Evolutionary conservation across 306 rosid genomes (phyloP), one percentile per base, ranked within the genome.

Genomic region (Prunus mongolica): DNA sequence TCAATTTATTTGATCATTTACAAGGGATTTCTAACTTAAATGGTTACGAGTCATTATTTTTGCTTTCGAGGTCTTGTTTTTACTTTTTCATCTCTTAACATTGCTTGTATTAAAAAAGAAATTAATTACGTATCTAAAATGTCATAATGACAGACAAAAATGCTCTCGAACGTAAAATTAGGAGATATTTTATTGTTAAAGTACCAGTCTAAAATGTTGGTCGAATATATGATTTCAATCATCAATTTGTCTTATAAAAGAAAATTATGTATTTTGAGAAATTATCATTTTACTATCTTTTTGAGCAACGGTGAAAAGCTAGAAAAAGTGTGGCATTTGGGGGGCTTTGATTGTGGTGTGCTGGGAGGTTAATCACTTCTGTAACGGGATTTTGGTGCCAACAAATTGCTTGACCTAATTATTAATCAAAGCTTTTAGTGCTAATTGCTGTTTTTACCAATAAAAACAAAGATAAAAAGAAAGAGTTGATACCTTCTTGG

Each of bases 231-330:
- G 25, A 24, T 24, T 24, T 24, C 25, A 1, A 24, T 54, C 2
- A 15, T 2, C 25, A 58, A 58, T 11, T 24, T 24, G 34, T 58
- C 13, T 25, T 15, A 60, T 13, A 60, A 60, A 60, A 60, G 28
- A 56, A 56, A 10, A 3, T 56, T 13, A 60, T 6, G 11, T 2
- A 12, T 0, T 60, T 25, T 25, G 24, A 25, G 9, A 30, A 62
- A 16, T 15, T 12, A 27, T 63, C 16, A 13, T 12, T 69, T 58
- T n/a, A 34, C 66, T 34, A 41, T 18, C 27, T 45, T 67, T 22
- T 82, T 78, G 78, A 72, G 72, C 87, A 89, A 87, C 90, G 91
- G 92, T 81, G 80, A 69, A 52, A 76, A 75, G 68, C 16, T 41
- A 34, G 16, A 34, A 34, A 55, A 71, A 76, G 46, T 79, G 81